Base-by-base conservation (phyloP, 2,329 filamentous ascomycete genomes). In the Aspergillus luchuensis region DNA sequence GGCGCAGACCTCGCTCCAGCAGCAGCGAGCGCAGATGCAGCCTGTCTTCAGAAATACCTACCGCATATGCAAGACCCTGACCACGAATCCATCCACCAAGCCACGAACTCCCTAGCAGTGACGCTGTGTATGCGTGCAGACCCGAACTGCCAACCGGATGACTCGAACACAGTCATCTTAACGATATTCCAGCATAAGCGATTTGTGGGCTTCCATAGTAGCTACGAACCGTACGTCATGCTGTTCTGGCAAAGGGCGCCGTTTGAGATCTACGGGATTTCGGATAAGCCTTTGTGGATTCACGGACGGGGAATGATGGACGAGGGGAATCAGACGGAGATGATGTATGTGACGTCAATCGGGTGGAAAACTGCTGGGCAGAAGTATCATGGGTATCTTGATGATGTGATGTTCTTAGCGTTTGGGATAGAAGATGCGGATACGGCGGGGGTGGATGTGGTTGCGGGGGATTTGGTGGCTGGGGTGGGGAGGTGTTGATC, bases 311-410 rank as follows among this genome's bases (percentile, higher is more conserved):
- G 67, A 6, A 56, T 25, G 23, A 23, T n/a, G 73, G n/a, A 67
- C 47, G 60, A 62, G 66, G 58, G 62, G 66, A 69, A 71, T 1
- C 76, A 78, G 23, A 80, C 79, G 0, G 82, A 86, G 65, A 85
- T 87, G 83, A 73, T 87, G 28, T 87, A 86, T 62, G 74, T 87
- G 0, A 87, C 84, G 0, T 83, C 80, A 0, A 81, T 86, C 33
- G 84, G 78, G 61, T 88, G 85, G 85, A 85, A 81, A 68, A 68
- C 63, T 0, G 69, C 71, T 0, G 78, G 76, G 0, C 72, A 79
- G 62, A 79, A 69, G 30, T 87, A 87, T 63, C 82, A 86, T 65
- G 85, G 85, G 0, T 85, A 81, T 57, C 60, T 83, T 8, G 85
- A 87, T 62, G 85, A 87, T 65, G 78, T 81, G 11, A 17, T 87